Evolutionary conservation across 495 filamentous ascomycete genomes (phyloP).

Genomic region (Thermochaetoides thermophila): DNA sequence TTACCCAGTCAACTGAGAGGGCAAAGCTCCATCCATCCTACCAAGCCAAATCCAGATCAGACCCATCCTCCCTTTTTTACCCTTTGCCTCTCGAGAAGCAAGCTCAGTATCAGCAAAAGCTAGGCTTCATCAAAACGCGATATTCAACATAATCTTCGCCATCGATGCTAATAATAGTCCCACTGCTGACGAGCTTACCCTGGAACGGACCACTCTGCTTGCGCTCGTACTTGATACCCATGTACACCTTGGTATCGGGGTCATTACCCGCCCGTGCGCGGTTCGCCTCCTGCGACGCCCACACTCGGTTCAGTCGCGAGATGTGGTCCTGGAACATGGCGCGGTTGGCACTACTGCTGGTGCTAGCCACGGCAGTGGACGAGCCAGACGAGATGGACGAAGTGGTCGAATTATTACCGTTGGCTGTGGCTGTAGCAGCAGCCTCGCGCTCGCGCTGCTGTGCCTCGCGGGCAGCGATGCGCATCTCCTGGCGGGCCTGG

Average conservation of each 20-base stretch:
- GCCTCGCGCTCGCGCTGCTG: too few species aligned
- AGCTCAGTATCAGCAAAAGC: slow-evolving; percentile 26
- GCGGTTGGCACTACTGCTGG: not conserved
- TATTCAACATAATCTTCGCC: slow-evolving; percentile 46
- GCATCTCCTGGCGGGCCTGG: slow-evolving; percentile 23
- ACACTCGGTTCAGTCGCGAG: slow-evolving; percentile 30
- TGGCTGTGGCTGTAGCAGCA: slow-evolving; percentile 1
- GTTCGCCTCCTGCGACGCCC: slow-evolving; percentile 31
- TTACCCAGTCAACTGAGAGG: too few species aligned
- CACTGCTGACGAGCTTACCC: slow-evolving; percentile 36
- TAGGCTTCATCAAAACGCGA: slow-evolving; percentile 38
- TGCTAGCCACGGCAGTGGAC: not conserved
- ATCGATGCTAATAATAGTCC: slow-evolving; percentile 38
- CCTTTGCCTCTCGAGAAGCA: not conserved
- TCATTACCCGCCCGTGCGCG: slow-evolving; percentile 23
- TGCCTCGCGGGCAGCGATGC: slow-evolving; percentile 21
- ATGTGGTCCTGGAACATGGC: slow-evolving; percentile 27
- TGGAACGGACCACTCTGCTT: slow-evolving; percentile 37
- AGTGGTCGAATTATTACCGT: slow-evolving; percentile 1
- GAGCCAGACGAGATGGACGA: slow-evolving; percentile 1
- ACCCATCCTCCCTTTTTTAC: not conserved
- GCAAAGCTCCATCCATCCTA: too few species aligned
- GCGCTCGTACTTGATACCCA: slow-evolving; percentile 38
- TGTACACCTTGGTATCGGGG: slow-evolving; percentile 36
- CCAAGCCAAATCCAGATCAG: too few species aligned